phyloP scores from a whole-genome alignment of 495 filamentous ascomycete species.

The Saxophila tyrrhenica region DNA sequence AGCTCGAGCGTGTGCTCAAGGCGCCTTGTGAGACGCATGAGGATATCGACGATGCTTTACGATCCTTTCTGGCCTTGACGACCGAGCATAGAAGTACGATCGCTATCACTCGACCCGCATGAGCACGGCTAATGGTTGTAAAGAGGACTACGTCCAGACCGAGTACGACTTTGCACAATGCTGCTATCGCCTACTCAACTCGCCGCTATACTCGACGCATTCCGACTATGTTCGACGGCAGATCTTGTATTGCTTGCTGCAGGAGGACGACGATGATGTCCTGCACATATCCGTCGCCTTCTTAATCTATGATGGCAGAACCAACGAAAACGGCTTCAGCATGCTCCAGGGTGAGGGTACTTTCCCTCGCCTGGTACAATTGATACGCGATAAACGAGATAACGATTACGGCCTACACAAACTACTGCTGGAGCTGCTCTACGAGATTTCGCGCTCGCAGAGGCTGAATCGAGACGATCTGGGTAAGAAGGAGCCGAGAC shows the following conservation, averaged over 20 bases:
- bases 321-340: slow-evolving; percentile 66
- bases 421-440: slow-evolving; percentile 75
- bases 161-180: slow-evolving; percentile 80
- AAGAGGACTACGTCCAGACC: slow-evolving; percentile 69
- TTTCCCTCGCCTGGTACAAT: slow-evolving; percentile 71
- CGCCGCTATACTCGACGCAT: slow-evolving; percentile 59
- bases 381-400: slow-evolving; percentile 54
- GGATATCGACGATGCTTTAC: slow-evolving; percentile 74
- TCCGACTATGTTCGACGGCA: slow-evolving; percentile 83
- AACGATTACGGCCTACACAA: slow-evolving; percentile 64
- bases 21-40: slow-evolving; percentile 61
- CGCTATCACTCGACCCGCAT: background rate
- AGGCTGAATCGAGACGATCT: slow-evolving; percentile 66
- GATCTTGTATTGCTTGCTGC: slow-evolving; percentile 81
- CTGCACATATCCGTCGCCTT: slow-evolving; percentile 77
- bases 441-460: slow-evolving; percentile 95
- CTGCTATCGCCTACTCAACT: slow-evolving; percentile 68
- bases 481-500: slow-evolving; percentile 39
- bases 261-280: slow-evolving; percentile 69
- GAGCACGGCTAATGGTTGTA: background rate
- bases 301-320: slow-evolving; percentile 79
- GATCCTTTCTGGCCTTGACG: slow-evolving; percentile 70
- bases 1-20: slow-evolving; percentile 70
- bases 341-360: slow-evolving; percentile 77
- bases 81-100: slow-evolving; percentile 57